Base-by-base conservation (phyloP, 345 rosid species). In the Cardamine occulta region DNA sequence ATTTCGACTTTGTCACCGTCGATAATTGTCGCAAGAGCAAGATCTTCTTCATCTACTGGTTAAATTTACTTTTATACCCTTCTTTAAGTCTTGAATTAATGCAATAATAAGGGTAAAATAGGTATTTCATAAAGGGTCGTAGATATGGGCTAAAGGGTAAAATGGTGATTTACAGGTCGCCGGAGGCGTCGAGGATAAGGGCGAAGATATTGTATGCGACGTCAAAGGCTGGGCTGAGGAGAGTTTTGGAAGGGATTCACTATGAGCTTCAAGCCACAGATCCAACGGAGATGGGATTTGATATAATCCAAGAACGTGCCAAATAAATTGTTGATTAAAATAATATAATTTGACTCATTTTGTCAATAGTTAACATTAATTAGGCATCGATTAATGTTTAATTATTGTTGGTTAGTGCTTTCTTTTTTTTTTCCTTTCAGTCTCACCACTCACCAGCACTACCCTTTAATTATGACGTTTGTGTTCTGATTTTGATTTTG, bases 21-120 rank as follows among this genome's bases (percentile, higher is more conserved):
- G 98, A 93, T 73, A 91, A 93, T 14, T 93, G 98, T 73, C 88
- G 86, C 81, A 93, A 91, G 85, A 93, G 98, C 98, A 93, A 93
- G 93, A 88, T 94, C 85, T 94, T 94, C 97, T 94, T 91, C 83
- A 94, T 94, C 57, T 89, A 92, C 29, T 94, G 98, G 98, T 94
- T 63, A 62, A 87, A 56, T 54, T 76, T 70, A 70, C 47, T 2
- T 29, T 66, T 65, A n/a, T 23, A 66, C 51, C 54, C 64, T 0
- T 39, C 10, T 28, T 28, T n/a, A 2, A 47, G 1, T 2, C 4
- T 45, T 35, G 15, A 2, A 42, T 15, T 8, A 7, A 15, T n/a
- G 23, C 23, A 21, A 21, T 15, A 24, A 0, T 1, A 63, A 63
- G 53, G 23, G 23, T 26, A 44, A 15, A 26, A 9, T 3, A 63